Percentiles rank a stretch among this genome's conserved stretches.
Conservation (phyloP, 352 stramenopile species). For the Phytophthora fragariae region DNA sequence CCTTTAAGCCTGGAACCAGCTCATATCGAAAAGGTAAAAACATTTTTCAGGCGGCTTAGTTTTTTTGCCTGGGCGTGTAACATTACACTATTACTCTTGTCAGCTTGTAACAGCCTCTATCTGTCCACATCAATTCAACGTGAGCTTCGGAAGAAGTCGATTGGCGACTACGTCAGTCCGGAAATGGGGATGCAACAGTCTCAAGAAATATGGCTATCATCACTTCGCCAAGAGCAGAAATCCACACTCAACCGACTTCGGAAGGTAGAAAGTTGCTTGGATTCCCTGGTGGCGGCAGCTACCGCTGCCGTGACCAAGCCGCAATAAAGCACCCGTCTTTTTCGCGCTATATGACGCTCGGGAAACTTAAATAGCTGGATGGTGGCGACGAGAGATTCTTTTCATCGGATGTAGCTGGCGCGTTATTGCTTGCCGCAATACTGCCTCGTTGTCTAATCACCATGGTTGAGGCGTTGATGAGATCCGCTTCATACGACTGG, state of each 20-base stretch:
- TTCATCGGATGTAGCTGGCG: conserved; percentile 19
- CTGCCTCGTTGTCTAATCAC: conserved; percentile 53
- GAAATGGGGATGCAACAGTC: conserved; percentile 52
- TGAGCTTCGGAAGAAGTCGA: conserved; percentile 51
- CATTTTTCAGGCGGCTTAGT: not conserved
- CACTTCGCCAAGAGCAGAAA: conserved; percentile 52
- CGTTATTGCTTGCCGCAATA: conserved; percentile 34
- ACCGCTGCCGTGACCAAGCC: conserved; percentile 19
- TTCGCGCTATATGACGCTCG: conserved; percentile 41
- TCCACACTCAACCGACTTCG: conserved; percentile 51
- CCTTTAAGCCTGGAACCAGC: conserved; percentile 4
- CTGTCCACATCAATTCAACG: conserved; percentile 51
- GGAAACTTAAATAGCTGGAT: conserved; percentile 52
- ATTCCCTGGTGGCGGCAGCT: conserved; percentile 39
- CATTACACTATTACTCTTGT: not conserved
- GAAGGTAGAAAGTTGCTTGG: conserved; percentile 52
- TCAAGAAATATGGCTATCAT: conserved; percentile 54
- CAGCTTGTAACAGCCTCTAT: conserved; percentile 45
- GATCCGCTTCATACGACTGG: conserved; percentile 57
- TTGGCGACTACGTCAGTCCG: conserved; percentile 54
- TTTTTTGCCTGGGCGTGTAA: conserved; percentile 2
- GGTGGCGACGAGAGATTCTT: conserved; percentile 23
- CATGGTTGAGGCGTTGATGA: conserved; percentile 68
- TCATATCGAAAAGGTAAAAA: conserved; percentile 39
- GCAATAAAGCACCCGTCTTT: conserved; percentile 8